phyloP scores from a whole-genome alignment of 1,139 yeast species.

The Pichia sp. region DNA sequence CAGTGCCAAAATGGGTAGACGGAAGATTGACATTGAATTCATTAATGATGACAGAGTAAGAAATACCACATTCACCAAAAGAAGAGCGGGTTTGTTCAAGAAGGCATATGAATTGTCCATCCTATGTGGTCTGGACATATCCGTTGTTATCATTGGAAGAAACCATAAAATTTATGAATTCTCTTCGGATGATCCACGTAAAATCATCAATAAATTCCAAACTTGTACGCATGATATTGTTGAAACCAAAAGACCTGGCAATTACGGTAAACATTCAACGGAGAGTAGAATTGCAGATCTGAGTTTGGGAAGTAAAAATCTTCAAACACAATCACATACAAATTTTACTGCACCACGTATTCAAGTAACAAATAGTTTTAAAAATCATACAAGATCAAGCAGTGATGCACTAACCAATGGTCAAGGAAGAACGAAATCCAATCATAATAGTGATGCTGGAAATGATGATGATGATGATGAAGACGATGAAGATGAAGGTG shows the following conservation, averaged over 20 bases:
- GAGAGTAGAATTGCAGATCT: slow-evolving; percentile 20
- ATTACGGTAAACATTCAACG: slow-evolving; percentile 31
- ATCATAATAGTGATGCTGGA: background rate
- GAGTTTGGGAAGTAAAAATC: background rate
- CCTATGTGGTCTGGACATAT: slow-evolving; percentile 86
- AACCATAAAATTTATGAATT: slow-evolving; percentile 61
- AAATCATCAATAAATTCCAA: slow-evolving; percentile 50
- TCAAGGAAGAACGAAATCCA: background rate
- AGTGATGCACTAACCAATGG: slow-evolving; percentile 1
- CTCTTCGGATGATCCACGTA: slow-evolving; percentile 57
- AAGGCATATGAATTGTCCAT: slow-evolving; percentile 94
- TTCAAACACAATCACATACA: background rate
- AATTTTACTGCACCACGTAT: background rate
- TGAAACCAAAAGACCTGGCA: slow-evolving; percentile 56
- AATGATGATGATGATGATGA: slow-evolving; percentile 2
- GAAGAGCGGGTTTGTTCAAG: slow-evolving; percentile 92
- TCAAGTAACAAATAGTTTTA: background rate
- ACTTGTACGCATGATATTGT: slow-evolving; percentile 33
- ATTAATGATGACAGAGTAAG: slow-evolving; percentile 83
- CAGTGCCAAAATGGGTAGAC: slow-evolving; percentile 68
- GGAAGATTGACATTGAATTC: slow-evolving; percentile 92
- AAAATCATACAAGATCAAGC: slow-evolving; percentile 2
- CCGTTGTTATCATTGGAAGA: slow-evolving; percentile 83
- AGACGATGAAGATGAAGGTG: background rate
- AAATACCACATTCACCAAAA: slow-evolving; percentile 83